Percentiles rank a stretch among this genome's conserved stretches.
These are phyloP conservation scores for Astrephomene gubernaculifera DNA, from an alignment of 139 green algal species.

Conservation along the genomic window DNA sequence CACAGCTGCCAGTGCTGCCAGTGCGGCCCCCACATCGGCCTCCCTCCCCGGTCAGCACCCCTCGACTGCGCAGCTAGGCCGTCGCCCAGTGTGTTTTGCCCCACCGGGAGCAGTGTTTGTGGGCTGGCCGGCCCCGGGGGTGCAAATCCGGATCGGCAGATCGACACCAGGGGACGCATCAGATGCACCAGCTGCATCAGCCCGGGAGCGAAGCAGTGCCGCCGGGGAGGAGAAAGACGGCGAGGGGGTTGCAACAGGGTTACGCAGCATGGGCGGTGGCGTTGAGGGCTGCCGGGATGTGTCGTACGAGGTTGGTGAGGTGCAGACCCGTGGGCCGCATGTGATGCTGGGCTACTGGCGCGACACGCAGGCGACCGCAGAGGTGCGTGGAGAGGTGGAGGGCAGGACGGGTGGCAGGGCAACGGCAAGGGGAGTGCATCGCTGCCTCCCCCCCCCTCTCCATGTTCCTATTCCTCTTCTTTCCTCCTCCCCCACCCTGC, in stretches of 20 bases:
- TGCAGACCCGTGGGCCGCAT: conserved; percentile 81
- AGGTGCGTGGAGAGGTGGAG: conserved; percentile 30
- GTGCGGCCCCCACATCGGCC: too few species aligned
- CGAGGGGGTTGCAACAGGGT: background rate
- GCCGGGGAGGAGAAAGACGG: too few species aligned
- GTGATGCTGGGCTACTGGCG: conserved; percentile 85
- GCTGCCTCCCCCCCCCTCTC: too few species aligned
- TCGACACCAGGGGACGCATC: background rate
- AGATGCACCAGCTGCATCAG: background rate
- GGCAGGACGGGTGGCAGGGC: background rate
- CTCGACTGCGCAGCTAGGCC: background rate
- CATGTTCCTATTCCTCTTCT: too few species aligned
- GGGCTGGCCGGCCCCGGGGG: conserved; percentile 45
- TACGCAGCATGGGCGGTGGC: conserved; percentile 5
- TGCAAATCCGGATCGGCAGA: conserved; percentile 18
- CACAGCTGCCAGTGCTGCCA: background rate
- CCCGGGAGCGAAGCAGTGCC: too few species aligned
- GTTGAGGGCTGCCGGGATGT: background rate
- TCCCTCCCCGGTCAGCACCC: too few species aligned
- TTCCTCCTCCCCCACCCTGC: too few species aligned
- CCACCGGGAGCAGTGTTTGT: conserved; percentile 39
- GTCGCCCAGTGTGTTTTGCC: too few species aligned
- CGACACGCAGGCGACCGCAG: conserved; percentile 57
- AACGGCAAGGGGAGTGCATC: too few species aligned
- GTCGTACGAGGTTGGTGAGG: conserved; percentile 64